These are phyloP conservation scores for Polytolypa hystricis DNA, from an alignment of 2,329 filamentous ascomycete species.

Conservation along the genomic window DNA sequence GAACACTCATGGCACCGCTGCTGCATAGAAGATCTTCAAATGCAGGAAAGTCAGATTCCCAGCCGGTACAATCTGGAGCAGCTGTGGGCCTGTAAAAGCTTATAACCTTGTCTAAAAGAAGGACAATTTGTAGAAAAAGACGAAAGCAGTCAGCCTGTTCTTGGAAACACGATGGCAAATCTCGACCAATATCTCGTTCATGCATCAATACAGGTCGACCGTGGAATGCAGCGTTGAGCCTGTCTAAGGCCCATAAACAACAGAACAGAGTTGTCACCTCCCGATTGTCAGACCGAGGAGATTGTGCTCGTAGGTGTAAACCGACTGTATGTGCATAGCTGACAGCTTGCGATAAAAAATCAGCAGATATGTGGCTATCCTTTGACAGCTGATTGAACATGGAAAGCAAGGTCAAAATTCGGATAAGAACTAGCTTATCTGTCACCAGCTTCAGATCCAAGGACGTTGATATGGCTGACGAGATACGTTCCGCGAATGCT, in stretches of 20 bases:
- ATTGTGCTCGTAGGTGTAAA: slow-evolving; percentile 36
- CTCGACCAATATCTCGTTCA: slow-evolving; percentile 47
- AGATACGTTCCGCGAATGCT: slow-evolving; percentile 24
- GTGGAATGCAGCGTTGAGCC: slow-evolving; percentile 49
- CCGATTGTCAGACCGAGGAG: slow-evolving; percentile 15
- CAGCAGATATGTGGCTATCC: slow-evolving; percentile 45
- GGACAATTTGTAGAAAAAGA: slow-evolving; percentile 44
- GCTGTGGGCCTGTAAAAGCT: slow-evolving; percentile 46
- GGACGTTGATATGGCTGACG: slow-evolving; percentile 39
- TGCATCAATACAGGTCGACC: slow-evolving; percentile 51
- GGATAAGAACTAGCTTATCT: slow-evolving; percentile 46
- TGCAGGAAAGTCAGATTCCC: slow-evolving; percentile 15
- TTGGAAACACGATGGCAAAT: slow-evolving; percentile 41
- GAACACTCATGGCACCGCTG: slow-evolving; percentile 11
- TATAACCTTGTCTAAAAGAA: slow-evolving; percentile 49
- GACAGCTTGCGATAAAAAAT: slow-evolving; percentile 43
- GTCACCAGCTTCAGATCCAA: slow-evolving; percentile 45
- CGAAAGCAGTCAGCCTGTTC: slow-evolving; percentile 46
- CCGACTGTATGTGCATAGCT: slow-evolving; percentile 49
- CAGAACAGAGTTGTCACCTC: slow-evolving; percentile 38
- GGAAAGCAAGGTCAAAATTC: slow-evolving; percentile 44
- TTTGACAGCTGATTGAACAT: slow-evolving; percentile 49
- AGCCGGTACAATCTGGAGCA: slow-evolving; percentile 22
- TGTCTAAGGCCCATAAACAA: slow-evolving; percentile 50
- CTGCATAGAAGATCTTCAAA: slow-evolving; percentile 21